Evolutionary conservation across 805 yeast species (phyloP), one percentile per base, ranked within the genome.

Genomic region (Schizosaccharomyces lindneri): DNA sequence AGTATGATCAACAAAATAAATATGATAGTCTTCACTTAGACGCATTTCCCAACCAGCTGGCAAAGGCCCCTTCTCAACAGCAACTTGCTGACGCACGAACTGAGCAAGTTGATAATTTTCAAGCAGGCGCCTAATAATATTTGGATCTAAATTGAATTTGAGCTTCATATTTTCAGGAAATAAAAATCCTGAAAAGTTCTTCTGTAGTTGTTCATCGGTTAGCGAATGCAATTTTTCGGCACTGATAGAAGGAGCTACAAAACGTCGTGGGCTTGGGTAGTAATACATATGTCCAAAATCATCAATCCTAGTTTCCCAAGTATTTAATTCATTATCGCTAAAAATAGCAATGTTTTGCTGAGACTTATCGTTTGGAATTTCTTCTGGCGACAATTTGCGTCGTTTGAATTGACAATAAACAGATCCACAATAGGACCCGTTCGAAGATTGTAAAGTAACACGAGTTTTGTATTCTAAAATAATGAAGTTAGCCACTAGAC

Each of bases 41-140:
- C 99, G 85, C 99, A 93, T 93, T 76, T 93, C 99, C 99, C 99
- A 93, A 61, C 98, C 98, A 62, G 89, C 81, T 59, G 99, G 99
- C 69, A 93, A 78, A 62, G 98, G 98, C n/a, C 98, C 98, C 72
- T 36, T 19, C 11, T 51, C 36, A 17, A 51, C 31, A 29, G 57
- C 57, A 17, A 51, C 36, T 51, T 51, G 36, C 6, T 51, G 36
- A 29, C 31, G 36, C n/a, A 51, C 36, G 27, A 29, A 51, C 6
- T 24, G 32, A 24, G 57, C 57, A 21, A 51, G n/a, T 9, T 17
- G 36, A n/a, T 21, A 29, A 17, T 51, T 21, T 51, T 51, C 36
- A 21, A 29, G 27, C 9, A 51, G 32, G 15, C 21, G 57, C 11
- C 19, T 29, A 3, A 51, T 29, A 9, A 29, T 17, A 24, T 21